Percentiles rank a stretch among this genome's conserved stretches.
These are phyloP conservation scores for Hirsutella minnesotensis DNA, from an alignment of 2,329 filamentous ascomycete genomes.

Conservation along the genomic window DNA sequence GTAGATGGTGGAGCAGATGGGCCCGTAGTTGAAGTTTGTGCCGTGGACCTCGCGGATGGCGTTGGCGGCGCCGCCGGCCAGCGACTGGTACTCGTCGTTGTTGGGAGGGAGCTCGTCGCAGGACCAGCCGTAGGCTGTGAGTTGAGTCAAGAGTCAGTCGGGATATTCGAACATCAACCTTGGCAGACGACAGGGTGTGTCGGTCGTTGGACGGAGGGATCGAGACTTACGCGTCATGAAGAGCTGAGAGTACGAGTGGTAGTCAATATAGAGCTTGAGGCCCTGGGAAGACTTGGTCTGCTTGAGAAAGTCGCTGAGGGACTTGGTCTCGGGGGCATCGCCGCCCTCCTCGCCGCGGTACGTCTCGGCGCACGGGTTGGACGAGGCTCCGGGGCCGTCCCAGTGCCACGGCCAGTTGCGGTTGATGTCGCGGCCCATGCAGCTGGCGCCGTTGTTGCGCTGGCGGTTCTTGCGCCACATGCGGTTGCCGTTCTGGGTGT, in stretches of 20 bases:
- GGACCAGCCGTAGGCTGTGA: slow-evolving; percentile 43
- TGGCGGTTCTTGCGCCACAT: slow-evolving; percentile 53
- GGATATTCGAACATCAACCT: too few relatives aligned
- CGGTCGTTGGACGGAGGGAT: too few relatives aligned
- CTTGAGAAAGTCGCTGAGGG: slow-evolving; percentile 26
- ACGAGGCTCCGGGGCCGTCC: slow-evolving; percentile 35
- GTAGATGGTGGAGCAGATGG: slow-evolving; percentile 51
- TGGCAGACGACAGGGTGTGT: too few relatives aligned
- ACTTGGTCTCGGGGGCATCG: slow-evolving; percentile 39
- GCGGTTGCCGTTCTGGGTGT: slow-evolving; percentile 42
- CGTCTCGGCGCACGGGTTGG: slow-evolving; percentile 36
- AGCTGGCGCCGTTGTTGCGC: slow-evolving; percentile 23
- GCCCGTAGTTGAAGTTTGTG: slow-evolving; percentile 28
- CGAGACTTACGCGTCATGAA: slow-evolving; percentile 50
- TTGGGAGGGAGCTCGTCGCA: slow-evolving; percentile 35
- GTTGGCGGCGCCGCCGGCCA: slow-evolving; percentile 34
- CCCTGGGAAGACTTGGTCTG: slow-evolving; percentile 26
- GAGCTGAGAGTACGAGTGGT: slow-evolving; percentile 51
- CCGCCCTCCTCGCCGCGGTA: slow-evolving; percentile 31
- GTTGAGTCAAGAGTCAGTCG: neutral
- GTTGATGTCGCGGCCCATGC: slow-evolving; percentile 44
- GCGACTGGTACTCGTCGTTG: slow-evolving; percentile 31
- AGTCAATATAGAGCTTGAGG: slow-evolving; percentile 52
- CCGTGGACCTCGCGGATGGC: slow-evolving; percentile 36
- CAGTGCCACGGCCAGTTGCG: slow-evolving; percentile 48